Conservation (phyloP, 106 monocot genomes). For the Phalaenopsis equestris region DNA sequence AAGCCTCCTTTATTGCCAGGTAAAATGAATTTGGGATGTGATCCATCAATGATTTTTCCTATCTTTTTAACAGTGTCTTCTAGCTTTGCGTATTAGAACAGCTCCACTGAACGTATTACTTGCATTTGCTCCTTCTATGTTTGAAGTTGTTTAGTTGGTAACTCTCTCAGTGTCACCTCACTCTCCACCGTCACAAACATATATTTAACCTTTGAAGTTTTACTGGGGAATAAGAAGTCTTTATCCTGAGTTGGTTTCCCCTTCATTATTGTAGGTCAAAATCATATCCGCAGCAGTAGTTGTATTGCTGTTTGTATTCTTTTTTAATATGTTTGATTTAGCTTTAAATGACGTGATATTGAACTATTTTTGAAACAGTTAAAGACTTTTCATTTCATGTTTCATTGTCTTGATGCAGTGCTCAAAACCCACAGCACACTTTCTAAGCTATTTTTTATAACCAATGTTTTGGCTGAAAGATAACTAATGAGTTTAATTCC, state of each 20-base stretch:
- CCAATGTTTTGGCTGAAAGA: too few species aligned
- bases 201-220: background rate
- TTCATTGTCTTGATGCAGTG: too few species aligned
- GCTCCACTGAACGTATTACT: background rate
- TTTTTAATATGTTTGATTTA: background rate
- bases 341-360: background rate
- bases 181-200: background rate
- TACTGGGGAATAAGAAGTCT: background rate
- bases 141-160: background rate
- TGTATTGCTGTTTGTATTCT: background rate
- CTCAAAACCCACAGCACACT: too few species aligned
- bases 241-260: background rate
- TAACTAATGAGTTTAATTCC: too few species aligned
- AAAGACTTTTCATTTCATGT: too few species aligned
- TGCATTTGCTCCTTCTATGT: background rate
- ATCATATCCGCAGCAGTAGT: background rate
- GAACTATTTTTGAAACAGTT: too few species aligned
- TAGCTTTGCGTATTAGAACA: background rate
- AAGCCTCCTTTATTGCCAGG: constrained; percentile 95
- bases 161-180: background rate
- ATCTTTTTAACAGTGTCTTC: background rate
- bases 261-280: background rate
- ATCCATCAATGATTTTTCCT: background rate
- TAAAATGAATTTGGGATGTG: constrained; percentile 14
- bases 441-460: too few species aligned